These are phyloP conservation scores for Coemansia sp. DNA, from an alignment of 192 early-diverging fungal genomes.

Conservation along the genomic window DNA sequence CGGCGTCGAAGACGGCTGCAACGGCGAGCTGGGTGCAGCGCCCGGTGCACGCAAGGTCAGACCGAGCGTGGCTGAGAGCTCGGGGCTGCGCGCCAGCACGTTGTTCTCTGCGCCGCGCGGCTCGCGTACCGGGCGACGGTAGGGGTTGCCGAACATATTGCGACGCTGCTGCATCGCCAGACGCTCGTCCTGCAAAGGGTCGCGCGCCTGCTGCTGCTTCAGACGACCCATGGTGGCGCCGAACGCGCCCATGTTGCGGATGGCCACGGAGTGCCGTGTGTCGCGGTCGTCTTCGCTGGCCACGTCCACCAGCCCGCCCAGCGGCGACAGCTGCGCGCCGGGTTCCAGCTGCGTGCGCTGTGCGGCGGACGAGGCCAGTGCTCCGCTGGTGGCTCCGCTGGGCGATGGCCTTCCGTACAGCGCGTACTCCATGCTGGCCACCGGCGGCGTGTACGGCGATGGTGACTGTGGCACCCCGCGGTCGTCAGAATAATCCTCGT, in stretches of 20 bases:
- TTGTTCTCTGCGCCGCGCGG: constrained; percentile 51
- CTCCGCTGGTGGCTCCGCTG: background rate
- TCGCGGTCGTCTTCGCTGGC: constrained; percentile 57
- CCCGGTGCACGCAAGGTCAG: constrained; percentile 9
- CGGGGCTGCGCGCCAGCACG: constrained; percentile 43
- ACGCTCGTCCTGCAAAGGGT: constrained; percentile 68
- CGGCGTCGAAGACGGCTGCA: background rate
- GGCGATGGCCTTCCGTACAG: constrained; percentile 13
- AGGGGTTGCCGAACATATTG: constrained; percentile 79
- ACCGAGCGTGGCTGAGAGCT: constrained; percentile 40
- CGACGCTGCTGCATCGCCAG: constrained; percentile 52
- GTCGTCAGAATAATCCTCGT: constrained; percentile 18
- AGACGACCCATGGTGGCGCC: constrained; percentile 55
- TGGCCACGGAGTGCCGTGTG: constrained; percentile 62
- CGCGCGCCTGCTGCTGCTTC: constrained; percentile 56
- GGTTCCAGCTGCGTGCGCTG: constrained; percentile 31
- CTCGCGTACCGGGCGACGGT: constrained; percentile 55
- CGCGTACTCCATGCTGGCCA: constrained; percentile 50
- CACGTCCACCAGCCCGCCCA: constrained; percentile 43
- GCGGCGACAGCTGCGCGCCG: constrained; percentile 24
- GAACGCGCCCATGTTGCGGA: constrained; percentile 72
- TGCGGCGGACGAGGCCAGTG: too few species aligned
- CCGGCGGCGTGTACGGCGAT: constrained; percentile 26
- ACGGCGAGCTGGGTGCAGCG: background rate
- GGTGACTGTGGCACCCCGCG: constrained; percentile 2